A percentile compares a stretch with the other conserved stretches of the same genome.
phyloP scores from a whole-genome alignment of 2,329 filamentous ascomycete genomes.

The Sarocladium kiliense region DNA sequence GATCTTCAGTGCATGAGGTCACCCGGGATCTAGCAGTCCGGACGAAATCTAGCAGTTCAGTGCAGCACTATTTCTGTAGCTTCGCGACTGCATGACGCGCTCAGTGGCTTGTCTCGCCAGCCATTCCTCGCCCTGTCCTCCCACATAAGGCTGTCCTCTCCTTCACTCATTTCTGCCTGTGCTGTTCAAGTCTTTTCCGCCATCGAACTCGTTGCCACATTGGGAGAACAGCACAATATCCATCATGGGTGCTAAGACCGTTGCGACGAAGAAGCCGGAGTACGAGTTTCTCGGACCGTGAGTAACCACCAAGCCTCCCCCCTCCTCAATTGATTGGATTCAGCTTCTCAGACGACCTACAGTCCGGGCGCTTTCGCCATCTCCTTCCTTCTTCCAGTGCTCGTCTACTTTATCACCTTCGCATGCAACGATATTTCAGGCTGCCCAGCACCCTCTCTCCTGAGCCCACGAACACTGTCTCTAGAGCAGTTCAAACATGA shows the following conservation, averaged over 20 bases:
- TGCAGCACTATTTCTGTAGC: neutral
- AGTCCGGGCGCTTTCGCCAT: constrained; percentile 75
- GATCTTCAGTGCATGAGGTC: neutral
- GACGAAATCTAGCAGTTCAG: neutral
- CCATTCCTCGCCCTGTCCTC: neutral
- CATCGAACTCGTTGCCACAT: too few species aligned
- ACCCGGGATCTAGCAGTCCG: neutral
- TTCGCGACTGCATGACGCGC: constrained; percentile 7
- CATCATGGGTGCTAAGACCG: neutral
- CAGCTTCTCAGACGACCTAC: constrained; percentile 11
- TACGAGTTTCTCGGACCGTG: constrained; percentile 51
- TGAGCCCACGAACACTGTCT: constrained; percentile 66
- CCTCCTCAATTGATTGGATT: neutral
- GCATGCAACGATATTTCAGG: constrained; percentile 89
- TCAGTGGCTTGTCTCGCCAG: neutral
- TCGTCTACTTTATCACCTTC: constrained; percentile 76
- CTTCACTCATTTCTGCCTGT: neutral
- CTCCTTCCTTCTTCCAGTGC: constrained; percentile 72
- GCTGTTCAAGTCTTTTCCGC: neutral
- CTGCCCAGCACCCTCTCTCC: constrained; percentile 78
- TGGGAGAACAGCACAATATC: neutral
- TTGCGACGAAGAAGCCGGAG: constrained; percentile 28
- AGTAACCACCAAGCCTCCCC: constrained; percentile 16
- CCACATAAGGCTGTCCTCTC: neutral
- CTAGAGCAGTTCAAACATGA: constrained; percentile 71